Evolutionary conservation across 768 basidiomycete species (phyloP).

Genomic region (Hemileccinum impolitum): DNA sequence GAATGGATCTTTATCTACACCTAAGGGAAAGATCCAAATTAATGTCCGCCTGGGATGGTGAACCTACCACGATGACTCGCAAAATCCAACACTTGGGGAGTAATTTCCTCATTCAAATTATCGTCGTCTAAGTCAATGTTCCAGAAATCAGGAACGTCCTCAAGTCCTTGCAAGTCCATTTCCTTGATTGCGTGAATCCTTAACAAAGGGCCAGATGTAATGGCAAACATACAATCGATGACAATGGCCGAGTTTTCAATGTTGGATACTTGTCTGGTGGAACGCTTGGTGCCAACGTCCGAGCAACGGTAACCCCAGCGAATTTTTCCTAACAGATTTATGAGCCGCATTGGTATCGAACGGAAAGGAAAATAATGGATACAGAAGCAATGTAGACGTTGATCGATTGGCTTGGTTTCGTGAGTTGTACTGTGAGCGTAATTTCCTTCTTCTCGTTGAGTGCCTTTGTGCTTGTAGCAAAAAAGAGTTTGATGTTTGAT

Average conservation of each 20-base stretch:
- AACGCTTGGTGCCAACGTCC: slow-evolving; percentile 57
- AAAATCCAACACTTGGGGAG: slow-evolving; percentile 31
- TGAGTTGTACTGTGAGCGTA: slow-evolving; percentile 54
- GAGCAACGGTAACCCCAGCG: slow-evolving; percentile 58
- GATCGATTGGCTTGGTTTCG: slow-evolving; percentile 73
- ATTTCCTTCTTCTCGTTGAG: slow-evolving; percentile 61
- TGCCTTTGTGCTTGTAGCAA: slow-evolving; percentile 56
- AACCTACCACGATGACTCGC: slow-evolving; percentile 27
- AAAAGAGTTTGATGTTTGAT: slow-evolving; percentile 2
- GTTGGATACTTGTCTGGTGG: slow-evolving; percentile 57
- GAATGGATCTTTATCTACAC: not conserved
- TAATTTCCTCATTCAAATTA: slow-evolving; percentile 18
- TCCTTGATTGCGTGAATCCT: slow-evolving; percentile 43
- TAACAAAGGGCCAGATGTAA: not conserved
- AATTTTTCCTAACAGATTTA: slow-evolving; percentile 55
- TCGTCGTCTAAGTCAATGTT: slow-evolving; percentile 36
- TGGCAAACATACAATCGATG: slow-evolving; percentile 43
- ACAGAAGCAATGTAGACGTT: slow-evolving; percentile 62
- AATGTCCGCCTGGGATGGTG: not conserved
- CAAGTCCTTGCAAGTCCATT: slow-evolving; percentile 60
- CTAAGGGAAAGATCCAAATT: not conserved
- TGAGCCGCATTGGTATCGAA: slow-evolving; percentile 12
- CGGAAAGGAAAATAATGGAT: slow-evolving; percentile 9
- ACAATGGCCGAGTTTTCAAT: slow-evolving; percentile 68
- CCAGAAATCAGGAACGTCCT: slow-evolving; percentile 71